Percentiles rank a stretch among this genome's conserved stretches.
Conservation (phyloP, 768 basidiomycete species). For the Asterophora lycoperdoides region DNA sequence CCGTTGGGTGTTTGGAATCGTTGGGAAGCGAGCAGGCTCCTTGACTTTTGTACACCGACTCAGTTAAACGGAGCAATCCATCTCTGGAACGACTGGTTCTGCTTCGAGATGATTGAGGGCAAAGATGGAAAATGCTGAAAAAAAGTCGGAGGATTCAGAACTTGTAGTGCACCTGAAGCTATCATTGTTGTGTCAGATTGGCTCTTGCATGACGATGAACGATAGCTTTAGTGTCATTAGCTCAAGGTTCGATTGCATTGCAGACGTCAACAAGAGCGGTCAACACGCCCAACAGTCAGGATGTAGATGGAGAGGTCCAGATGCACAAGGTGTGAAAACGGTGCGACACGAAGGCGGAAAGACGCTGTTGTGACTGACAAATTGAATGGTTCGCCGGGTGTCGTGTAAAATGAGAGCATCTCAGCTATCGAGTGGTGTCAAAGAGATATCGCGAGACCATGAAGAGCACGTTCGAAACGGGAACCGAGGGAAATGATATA, state of each 20-base stretch:
- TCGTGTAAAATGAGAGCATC: not conserved
- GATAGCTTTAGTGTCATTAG: too few relatives aligned
- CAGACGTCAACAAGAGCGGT: not conserved
- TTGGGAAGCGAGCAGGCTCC: not conserved
- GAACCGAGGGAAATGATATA: not conserved
- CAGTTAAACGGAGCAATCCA: not conserved
- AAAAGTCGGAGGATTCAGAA: too few relatives aligned
- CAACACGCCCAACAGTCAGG: not conserved
- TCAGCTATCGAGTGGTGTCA: not conserved
- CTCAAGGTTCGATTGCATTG: not conserved
- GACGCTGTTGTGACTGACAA: not conserved
- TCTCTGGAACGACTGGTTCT: not conserved
- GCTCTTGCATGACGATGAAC: too few relatives aligned
- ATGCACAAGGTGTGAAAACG: not conserved
- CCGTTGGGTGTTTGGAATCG: not conserved
- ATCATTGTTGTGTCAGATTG: too few relatives aligned
- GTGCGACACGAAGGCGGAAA: not conserved
- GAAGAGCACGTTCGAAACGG: not conserved
- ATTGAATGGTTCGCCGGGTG: not conserved
- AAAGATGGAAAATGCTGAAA: too few relatives aligned
- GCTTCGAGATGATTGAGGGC: too few relatives aligned
- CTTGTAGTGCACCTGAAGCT: too few relatives aligned
- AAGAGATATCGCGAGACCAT: not conserved
- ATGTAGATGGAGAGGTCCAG: slow-evolving; percentile 3
- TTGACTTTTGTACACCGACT: too few relatives aligned